A percentile compares a stretch with the other conserved stretches of the same genome.
phyloP scores from a whole-genome alignment of 352 stramenopile species.

The Phytophthora citricola region DNA sequence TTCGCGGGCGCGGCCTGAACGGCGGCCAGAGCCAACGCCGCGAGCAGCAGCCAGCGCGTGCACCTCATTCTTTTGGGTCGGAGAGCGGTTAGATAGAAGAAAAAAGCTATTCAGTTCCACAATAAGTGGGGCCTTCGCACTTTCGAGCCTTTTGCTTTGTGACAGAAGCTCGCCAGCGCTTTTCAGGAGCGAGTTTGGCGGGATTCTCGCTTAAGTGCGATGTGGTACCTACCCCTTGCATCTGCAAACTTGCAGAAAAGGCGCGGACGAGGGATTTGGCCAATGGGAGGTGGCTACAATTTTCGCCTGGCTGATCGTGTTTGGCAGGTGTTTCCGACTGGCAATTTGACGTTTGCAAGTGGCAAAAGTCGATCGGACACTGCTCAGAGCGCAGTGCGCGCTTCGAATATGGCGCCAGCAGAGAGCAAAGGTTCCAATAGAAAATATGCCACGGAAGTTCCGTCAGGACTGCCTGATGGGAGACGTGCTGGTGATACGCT shows the following conservation, averaged over 20 bases:
- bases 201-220: slow-evolving; percentile 17
- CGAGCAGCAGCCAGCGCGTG: slow-evolving; percentile 38
- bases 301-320: slow-evolving; percentile 18
- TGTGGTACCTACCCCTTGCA: slow-evolving; percentile 13
- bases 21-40: slow-evolving; percentile 26
- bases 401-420: neutral
- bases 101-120: slow-evolving; percentile 9
- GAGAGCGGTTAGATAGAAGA: slow-evolving; percentile 6
- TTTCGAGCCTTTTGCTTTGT: slow-evolving; percentile 39
- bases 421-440: slow-evolving; percentile 7
- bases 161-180: slow-evolving; percentile 5
- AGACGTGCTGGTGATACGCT: too few species aligned
- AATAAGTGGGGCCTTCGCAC: slow-evolving; percentile 16
- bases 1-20: slow-evolving; percentile 17
- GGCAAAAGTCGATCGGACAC: too few species aligned
- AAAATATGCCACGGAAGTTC: neutral
- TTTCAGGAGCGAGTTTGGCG: slow-evolving; percentile 26
- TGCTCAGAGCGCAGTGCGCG: neutral
- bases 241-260: slow-evolving; percentile 27
- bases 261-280: slow-evolving; percentile 6
- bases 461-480: neutral
- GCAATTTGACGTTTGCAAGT: neutral
- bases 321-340: slow-evolving; percentile 24
- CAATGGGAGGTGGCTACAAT: slow-evolving; percentile 20
- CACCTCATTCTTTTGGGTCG: slow-evolving; percentile 36